Percentiles rank a stretch among this genome's conserved stretches.
Evolutionary conservation across 1,284 basidiomycete species (phyloP).

Genomic region (Phlebopus sp.): DNA sequence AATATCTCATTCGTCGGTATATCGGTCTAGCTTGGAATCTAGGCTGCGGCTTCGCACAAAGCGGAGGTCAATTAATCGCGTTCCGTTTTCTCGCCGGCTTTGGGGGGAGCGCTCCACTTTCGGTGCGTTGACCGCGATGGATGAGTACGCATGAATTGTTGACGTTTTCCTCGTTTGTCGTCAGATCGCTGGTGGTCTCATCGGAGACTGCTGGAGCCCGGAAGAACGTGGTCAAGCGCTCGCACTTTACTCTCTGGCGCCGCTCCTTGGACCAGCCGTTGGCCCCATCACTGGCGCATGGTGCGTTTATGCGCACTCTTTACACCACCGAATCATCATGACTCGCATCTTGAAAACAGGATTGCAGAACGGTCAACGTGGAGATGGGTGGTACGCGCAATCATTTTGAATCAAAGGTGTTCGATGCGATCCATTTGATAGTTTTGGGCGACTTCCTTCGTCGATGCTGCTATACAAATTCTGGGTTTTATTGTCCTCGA

Average conservation of each 20-base stretch:
- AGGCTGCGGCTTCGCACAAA: constrained; percentile 64
- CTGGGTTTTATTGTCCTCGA: constrained; percentile 56
- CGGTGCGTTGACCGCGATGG: constrained; percentile 38
- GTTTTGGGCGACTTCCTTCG: constrained; percentile 64
- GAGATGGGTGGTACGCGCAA: constrained; percentile 58
- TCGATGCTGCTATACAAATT: constrained; percentile 47
- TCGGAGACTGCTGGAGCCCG: constrained; percentile 68
- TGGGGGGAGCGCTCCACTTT: constrained; percentile 61
- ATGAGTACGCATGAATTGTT: not conserved
- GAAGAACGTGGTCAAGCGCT: constrained; percentile 69
- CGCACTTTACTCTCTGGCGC: constrained; percentile 66
- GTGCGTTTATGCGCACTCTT: constrained; percentile 22
- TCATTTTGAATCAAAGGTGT: not conserved
- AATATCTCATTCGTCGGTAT: too few species aligned
- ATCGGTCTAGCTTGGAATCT: constrained; percentile 55
- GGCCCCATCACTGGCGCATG: constrained; percentile 67
- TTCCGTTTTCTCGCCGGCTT: constrained; percentile 67
- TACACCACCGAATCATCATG: not conserved
- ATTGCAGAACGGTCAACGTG: constrained; percentile 58
- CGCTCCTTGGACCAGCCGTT: constrained; percentile 55
- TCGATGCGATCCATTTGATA: constrained; percentile 22
- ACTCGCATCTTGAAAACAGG: constrained; percentile 30
- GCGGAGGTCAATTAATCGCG: constrained; percentile 52
- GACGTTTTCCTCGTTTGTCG: not conserved
- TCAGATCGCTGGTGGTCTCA: constrained; percentile 63